Base-by-base conservation (phyloP, 805 yeast genomes). In the Grigorovia jiainica region DNA sequence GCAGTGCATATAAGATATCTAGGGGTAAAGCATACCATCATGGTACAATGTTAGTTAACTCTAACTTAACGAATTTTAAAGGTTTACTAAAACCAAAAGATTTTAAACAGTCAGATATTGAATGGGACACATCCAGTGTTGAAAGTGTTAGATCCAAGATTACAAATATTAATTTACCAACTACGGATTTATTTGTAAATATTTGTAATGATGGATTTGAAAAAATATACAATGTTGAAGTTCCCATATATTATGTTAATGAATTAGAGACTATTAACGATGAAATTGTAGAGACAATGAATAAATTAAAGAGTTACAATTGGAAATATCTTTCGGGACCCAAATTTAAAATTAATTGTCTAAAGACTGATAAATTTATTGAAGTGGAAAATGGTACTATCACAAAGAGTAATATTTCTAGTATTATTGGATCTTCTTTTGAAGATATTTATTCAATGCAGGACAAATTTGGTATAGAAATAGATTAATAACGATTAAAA, bases 1-100 rank as follows among this genome's bases (percentile, higher is more conserved):
- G 99, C 0, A 84, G 95, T 7, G 97, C 98, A 0, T 92, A 76
- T 61, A 89, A 89, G 57, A 69, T 92, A 25, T 79, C 95, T 5
- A 72, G 73, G 38, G 89, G 92, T 0, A 77, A 78, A 51, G 78
- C 95, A 6, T 81, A 89, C 50, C 98, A 92, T 57, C 99, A 92
- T 64, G 98, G 97, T 0, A 92, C 99, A 0, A 85, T 92, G 95
- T 67, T 92, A 7, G 65, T 92, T 19, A 65, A 74, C 42, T 78
- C 94, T 34, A 68, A 78, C 31, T 62, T 92, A 20, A 68, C 68
- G n/a, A 61, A 70, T 1, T 66, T 92, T 44, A 67, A 78, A 1
- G 67, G 74, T n/a, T 57, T 86, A 11, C 66, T 92, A 44, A 70
- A 72, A 29, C 65, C 79, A 13, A 71, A 68, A 34, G 13, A 25